phyloP scores from a whole-genome alignment of 495 filamentous ascomycete genomes.

The Penicillium bovifimosum region DNA sequence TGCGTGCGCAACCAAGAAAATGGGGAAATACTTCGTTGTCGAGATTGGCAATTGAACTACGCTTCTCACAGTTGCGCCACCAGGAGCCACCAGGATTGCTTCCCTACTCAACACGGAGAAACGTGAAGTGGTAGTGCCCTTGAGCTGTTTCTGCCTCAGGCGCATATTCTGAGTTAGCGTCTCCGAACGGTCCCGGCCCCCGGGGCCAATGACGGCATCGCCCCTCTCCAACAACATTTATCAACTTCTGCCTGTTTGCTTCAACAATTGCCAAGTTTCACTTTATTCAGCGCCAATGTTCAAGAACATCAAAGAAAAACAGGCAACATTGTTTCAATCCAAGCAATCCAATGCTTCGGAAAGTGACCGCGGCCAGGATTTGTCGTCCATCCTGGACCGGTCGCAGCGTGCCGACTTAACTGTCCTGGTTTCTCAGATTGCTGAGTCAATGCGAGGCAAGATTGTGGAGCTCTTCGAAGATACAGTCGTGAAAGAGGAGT shows the following conservation, averaged over 20 bases:
- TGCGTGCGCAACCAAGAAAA: constrained; percentile 56
- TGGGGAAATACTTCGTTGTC: constrained; percentile 75
- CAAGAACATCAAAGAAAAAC: constrained; percentile 38
- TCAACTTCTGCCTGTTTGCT: neutral
- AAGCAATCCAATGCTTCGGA: constrained; percentile 21
- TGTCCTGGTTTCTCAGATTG: constrained; percentile 39
- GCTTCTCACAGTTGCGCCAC: neutral
- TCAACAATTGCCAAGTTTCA: neutral
- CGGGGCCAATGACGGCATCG: constrained; percentile 4
- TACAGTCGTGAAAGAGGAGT: constrained; percentile 14
- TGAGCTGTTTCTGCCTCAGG: neutral
- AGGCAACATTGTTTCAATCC: constrained; percentile 30
- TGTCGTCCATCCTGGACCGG: constrained; percentile 46
- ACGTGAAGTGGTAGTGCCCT: neutral
- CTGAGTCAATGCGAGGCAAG: constrained; percentile 40
- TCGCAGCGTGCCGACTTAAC: constrained; percentile 47
- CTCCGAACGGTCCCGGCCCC: neutral
- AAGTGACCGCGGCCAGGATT: constrained; percentile 36
- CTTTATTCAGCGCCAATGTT: constrained; percentile 24
- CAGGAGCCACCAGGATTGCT: neutral
- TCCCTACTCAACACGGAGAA: neutral
- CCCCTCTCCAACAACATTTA: constrained; percentile 1
- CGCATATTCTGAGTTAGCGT: neutral
- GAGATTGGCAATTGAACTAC: constrained; percentile 45
- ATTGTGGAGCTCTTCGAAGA: constrained; percentile 39